Base-by-base conservation (phyloP, 768 basidiomycete genomes). In the Amanita pallidorosea region DNA sequence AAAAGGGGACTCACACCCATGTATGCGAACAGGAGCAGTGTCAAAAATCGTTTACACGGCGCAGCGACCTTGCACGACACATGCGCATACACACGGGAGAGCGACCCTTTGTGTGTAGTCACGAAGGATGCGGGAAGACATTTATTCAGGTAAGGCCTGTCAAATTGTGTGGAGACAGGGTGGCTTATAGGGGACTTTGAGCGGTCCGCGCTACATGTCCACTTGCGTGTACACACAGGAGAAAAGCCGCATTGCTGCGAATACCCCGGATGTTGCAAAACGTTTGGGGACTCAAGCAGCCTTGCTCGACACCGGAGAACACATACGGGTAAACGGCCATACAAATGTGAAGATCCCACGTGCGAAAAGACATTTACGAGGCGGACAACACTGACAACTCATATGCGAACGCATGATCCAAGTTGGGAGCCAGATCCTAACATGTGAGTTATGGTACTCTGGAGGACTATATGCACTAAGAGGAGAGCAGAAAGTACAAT, bases 181-280 rank as follows among this genome's bases (percentile, higher is more conserved):
- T 29, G 49, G 22, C 46, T 29, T 12, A 33, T 55, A 25, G 40
- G 42, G 20, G 23, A 47, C 57, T 55, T 53, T 54, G 54, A 95
- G 87, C 81, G 88, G 49, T 93, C 90, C 17, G 91, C 91, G 23
- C 70, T 95, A 52, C 88, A 88, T 54, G 91, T 95, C 2, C 92
- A 95, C 63, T 72, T 76, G 46, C 82, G 92, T 17, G 88, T 91
- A 2, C 92, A 95, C 62, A 93, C 92, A 4, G 92, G 92, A 35
- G 92, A 95, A 69, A 88, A 90, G 59, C 92, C 92, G 8, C 92
- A 95, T 63, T 78, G 74, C 45, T 95, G 92, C 68, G 88, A 90
- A 69, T 90, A 91, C 63, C 86, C 85, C 2, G 86, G 80, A 7
- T 95, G 91, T 65, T 78, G 76, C 45, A 90, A 87, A 70, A 87